Conservation (phyloP, 1,284 basidiomycete species). For the Tylopilus sp. region DNA sequence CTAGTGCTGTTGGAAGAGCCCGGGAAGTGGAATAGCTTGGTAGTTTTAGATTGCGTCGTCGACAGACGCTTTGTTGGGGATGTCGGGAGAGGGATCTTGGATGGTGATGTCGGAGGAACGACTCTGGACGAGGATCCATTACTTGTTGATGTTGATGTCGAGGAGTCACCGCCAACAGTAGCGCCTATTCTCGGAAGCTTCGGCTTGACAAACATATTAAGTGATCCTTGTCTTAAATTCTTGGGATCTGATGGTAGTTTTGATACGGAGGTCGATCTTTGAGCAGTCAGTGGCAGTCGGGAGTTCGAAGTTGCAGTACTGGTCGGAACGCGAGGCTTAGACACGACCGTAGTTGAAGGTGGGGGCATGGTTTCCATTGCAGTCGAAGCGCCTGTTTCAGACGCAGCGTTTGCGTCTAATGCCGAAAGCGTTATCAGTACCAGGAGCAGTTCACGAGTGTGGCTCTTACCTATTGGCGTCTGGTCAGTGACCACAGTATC, state of each 20-base stretch:
- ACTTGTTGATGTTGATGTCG: slow-evolving; percentile 10
- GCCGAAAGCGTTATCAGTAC: slow-evolving; percentile 15
- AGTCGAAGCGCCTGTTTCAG: not conserved
- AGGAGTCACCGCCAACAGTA: not conserved
- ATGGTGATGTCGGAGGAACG: slow-evolving; percentile 27
- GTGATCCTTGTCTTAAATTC: slow-evolving; percentile 41
- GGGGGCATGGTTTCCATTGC: not conserved
- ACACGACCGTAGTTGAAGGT: slow-evolving; percentile 2
- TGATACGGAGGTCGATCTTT: slow-evolving; percentile 19
- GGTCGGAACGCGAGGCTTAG: slow-evolving; percentile 13
- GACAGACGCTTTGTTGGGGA: slow-evolving; percentile 28
- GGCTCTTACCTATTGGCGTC: slow-evolving; percentile 14
- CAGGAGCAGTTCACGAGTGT: not conserved
- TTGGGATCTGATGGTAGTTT: slow-evolving; percentile 19
- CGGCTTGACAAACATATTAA: slow-evolving; percentile 36
- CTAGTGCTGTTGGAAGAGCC: slow-evolving; percentile 1
- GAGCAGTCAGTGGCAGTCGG: slow-evolving; percentile 7
- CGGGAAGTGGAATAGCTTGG: slow-evolving; percentile 7
- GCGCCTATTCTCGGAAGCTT: slow-evolving; percentile 1
- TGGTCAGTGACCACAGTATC: not conserved
- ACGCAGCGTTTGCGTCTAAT: not conserved
- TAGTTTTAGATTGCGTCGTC: slow-evolving; percentile 12
- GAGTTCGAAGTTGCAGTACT: slow-evolving; percentile 8
- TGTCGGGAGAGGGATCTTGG: slow-evolving; percentile 40
- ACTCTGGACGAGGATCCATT: slow-evolving; percentile 7